These are phyloP conservation scores for Colletotrichum sp. DNA, from an alignment of 2,329 filamentous ascomycete genomes.

Conservation along the genomic window DNA sequence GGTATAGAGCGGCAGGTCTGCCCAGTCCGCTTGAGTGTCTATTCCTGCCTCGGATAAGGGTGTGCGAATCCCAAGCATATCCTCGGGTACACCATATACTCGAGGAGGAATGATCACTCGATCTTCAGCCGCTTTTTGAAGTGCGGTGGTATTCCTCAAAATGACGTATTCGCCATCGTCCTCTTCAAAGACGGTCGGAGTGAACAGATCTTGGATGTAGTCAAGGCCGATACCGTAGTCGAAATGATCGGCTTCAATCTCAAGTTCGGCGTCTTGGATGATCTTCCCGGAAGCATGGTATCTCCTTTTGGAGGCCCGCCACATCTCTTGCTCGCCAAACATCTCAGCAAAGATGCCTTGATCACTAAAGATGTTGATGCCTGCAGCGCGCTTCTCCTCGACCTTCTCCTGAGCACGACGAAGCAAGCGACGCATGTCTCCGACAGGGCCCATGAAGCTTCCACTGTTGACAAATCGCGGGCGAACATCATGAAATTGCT, in stretches of 20 bases:
- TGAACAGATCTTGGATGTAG: slow-evolving; percentile 32
- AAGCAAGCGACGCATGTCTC: slow-evolving; percentile 30
- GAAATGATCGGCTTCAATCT: not conserved
- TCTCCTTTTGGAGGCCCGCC: not conserved
- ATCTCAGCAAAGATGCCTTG: slow-evolving; percentile 36
- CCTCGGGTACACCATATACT: slow-evolving; percentile 24
- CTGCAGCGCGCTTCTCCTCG: slow-evolving; percentile 19
- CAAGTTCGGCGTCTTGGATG: not conserved
- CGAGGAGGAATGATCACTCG: slow-evolving; percentile 28
- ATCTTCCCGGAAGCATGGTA: not conserved
- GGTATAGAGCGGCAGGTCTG: slow-evolving; percentile 23
- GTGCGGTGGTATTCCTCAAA: slow-evolving; percentile 17
- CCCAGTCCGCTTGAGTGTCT: not conserved
- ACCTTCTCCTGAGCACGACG: slow-evolving; percentile 26
- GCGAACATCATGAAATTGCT: slow-evolving; percentile 22
- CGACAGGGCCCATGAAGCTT: slow-evolving; percentile 31
- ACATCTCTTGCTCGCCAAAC: slow-evolving; percentile 31
- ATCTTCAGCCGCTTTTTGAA: slow-evolving; percentile 22
- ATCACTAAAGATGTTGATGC: slow-evolving; percentile 28
- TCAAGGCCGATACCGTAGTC: slow-evolving; percentile 33
- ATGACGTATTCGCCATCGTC: slow-evolving; percentile 28
- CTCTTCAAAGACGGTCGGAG: slow-evolving; percentile 32
- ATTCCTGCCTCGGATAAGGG: not conserved
- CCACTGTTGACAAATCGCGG: slow-evolving; percentile 35
- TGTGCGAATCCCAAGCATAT: slow-evolving; percentile 17